A percentile compares a stretch with the other conserved stretches of the same genome.
Evolutionary conservation across 2,329 filamentous ascomycete species (phyloP).

Genomic region (Microcera coccophila): DNA sequence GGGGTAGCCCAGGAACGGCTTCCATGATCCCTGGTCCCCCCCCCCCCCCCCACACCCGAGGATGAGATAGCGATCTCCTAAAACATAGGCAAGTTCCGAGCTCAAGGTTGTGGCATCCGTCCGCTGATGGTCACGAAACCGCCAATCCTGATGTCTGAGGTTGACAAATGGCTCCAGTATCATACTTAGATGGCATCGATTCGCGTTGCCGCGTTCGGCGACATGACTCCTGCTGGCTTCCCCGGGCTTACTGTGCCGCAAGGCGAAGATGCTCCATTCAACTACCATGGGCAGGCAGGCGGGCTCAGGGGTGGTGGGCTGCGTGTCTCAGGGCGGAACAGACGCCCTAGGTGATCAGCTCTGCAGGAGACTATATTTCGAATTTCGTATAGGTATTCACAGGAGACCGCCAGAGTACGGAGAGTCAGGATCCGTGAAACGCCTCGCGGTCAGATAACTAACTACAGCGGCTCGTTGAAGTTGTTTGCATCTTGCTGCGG

Average conservation of each 20-base stretch:
- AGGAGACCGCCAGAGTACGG: background rate
- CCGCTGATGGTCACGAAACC: background rate
- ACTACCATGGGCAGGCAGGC: too few species aligned
- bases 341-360: too few species aligned
- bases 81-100: constrained; percentile 13
- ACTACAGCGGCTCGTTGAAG: background rate
- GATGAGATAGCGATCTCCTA: constrained; percentile 25
- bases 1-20: constrained; percentile 27
- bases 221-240: background rate
- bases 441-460: background rate
- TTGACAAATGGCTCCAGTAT: too few species aligned
- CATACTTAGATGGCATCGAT: background rate
- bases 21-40: constrained; percentile 23
- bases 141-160: background rate
- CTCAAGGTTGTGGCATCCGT: background rate
- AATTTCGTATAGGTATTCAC: background rate
- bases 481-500: too few species aligned
- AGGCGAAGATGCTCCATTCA: too few species aligned
- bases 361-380: background rate
- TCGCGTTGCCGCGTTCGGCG: background rate
- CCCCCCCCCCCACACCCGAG: constrained; percentile 18
- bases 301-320: too few species aligned
- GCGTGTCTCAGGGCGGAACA: too few species aligned
- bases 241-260: background rate
- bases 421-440: background rate